Base-by-base conservation (phyloP, 768 basidiomycete species). In the Cystobasidium ongulense region DNA sequence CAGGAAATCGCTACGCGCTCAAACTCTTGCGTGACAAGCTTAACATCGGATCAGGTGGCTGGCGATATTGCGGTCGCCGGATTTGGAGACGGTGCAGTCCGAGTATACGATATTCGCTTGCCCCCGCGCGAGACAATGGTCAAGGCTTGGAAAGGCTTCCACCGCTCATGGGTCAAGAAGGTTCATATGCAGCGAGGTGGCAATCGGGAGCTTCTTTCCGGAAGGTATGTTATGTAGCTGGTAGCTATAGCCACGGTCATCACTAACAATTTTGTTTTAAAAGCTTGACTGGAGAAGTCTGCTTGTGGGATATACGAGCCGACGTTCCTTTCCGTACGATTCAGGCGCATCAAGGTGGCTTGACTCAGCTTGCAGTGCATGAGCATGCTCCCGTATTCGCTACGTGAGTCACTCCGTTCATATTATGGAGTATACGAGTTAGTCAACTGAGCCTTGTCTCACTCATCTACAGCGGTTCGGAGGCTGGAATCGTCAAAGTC, bases 1-100 rank as follows among this genome's bases (percentile, higher is more conserved):
- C 78, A 97, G 95, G 92, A 95, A 78, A 81, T 96, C 74, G 87
- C 89, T 65, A 97, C 96, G 1, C 87, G 91, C 74, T 88, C 91
- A 4, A 90, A 94, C 52, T 90, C 91, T 74, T 91, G 92, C 52
- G 86, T 94, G 15, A 98, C 96, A 0, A 85, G 90, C 0, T 87
- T 99, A 62, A 84, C 86, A 1, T 90, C 89, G 11, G 92, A 96
- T 76, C 83, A 86, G 54, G 87, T 87, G 17, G 85, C 87, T 0
- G 87, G 89, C 21, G 87, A 90, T 72, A 88, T 88, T 1, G 92
- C 97, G 81, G 84, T 90, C 17, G 90, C 92, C 10, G 88, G 93
- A 72, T 97, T 97, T 80, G 96, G 90, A 18, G 92, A 98, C 80
- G 96, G 96, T 13, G 85, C 85, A 2, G 86, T 98, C 65, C 88